These are phyloP conservation scores for Suillus americanus DNA, from an alignment of 768 basidiomycete genomes.

Conservation along the genomic window DNA sequence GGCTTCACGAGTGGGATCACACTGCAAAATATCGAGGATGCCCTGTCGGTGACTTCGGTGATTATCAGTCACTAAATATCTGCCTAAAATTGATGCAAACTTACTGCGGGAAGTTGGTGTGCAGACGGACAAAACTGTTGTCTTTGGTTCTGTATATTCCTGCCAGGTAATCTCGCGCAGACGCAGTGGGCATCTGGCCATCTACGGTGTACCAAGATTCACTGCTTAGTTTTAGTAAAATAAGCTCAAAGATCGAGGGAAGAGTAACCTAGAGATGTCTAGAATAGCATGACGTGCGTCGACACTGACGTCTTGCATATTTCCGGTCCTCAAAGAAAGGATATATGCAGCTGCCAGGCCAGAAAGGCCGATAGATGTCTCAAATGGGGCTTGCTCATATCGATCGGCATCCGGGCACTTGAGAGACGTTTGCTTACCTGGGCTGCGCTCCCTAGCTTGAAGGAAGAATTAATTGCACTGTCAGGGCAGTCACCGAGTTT, in stretches of 20 bases:
- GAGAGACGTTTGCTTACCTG: conserved; percentile 37
- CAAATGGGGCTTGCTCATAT: background rate
- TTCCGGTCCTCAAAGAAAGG: conserved; percentile 44
- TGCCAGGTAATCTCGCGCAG: conserved; percentile 48
- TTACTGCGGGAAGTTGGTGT: conserved; percentile 67
- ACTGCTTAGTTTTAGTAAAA: conserved; percentile 37
- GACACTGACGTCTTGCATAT: conserved; percentile 48
- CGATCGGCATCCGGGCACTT: background rate
- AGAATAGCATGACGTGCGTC: conserved; percentile 57
- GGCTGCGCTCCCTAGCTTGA: conserved; percentile 51
- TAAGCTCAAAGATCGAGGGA: background rate
- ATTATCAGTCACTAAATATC: background rate
- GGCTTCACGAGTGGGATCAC: conserved; percentile 34
- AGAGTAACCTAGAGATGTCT: conserved; percentile 45
- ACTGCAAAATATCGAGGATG: conserved; percentile 44
- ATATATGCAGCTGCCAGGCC: conserved; percentile 54
- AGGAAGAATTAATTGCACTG: conserved; percentile 50
- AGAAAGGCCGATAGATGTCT: conserved; percentile 51
- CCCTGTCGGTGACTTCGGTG: conserved; percentile 47
- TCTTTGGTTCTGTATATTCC: conserved; percentile 57
- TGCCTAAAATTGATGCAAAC: conserved; percentile 11
- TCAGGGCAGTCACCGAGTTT: conserved; percentile 40
- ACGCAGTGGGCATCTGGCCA: conserved; percentile 29
- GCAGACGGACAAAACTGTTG: conserved; percentile 49
- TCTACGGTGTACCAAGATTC: conserved; percentile 51